Evolutionary conservation across 139 green algal genomes (phyloP), one percentile per base, ranked within the genome.

Genomic region (Coelastrella sp.): DNA sequence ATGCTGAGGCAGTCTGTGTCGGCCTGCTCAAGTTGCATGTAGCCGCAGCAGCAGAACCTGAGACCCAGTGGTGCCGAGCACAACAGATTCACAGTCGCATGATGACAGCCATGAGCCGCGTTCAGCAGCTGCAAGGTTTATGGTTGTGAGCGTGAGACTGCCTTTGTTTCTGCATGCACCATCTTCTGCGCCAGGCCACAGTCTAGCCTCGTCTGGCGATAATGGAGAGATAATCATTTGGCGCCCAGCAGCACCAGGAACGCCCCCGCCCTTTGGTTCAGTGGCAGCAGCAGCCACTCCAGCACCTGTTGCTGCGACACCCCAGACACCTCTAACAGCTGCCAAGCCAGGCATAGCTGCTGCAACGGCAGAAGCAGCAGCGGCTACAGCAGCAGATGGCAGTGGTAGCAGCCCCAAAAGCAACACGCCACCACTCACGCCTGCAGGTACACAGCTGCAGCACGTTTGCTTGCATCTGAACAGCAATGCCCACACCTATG

Each of bases 201-300:
- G 92, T 10, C 92, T 99, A 66, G 97, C 94, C 0, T 96, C 93
- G 54, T 96, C 90, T n/a, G 97, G 97, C 61, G 97, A 99, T 80
- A 91, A 92, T 7, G 97, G 96, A 0, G 96, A 99, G 91, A 79
- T 98, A 73, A 81, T 97, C 60, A 88, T 99, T n/a, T 99, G 97
- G 97, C 83, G 90, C 23, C 94, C 95, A 23, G 71, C 84, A 82
- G 71, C 66, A 13, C 74, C 17, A 78, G 82, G 23, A 56, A 61
- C 61, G 22, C 80, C 8, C 6, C 80, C 80, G 5, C 6, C 13
- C 8, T 76, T 76, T 76, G 68, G 14, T 32, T n/a, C 65, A 65
- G 7, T 58, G 76, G n/a, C 74, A 85, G 17, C 80, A 85, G 80
- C 14, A 54, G 16, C 23, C 32, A 47, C 32, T 47, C 32, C 32